Base-by-base conservation (phyloP, 1,139 yeast genomes). In the Geotrichum candidum region DNA sequence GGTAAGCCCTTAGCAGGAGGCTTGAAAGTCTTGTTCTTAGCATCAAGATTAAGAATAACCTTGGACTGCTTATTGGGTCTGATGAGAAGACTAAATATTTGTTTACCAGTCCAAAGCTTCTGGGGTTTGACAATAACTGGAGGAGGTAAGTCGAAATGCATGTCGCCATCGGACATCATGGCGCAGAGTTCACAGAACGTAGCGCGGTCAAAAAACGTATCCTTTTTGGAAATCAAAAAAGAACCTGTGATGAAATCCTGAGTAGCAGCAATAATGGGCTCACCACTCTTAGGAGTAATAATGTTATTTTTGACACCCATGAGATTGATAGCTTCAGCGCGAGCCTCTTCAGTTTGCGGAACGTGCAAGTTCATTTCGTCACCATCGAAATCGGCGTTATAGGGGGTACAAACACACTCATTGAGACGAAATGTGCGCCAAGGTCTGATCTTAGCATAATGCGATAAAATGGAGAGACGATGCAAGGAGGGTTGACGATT, bases 291-390 rank as follows among this genome's bases (percentile, higher is more conserved):
- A 10, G 99, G 99, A 0, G 99, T 94, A 67, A 94, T 82, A 66
- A 95, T 80, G 73, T 95, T 95, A 72, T 92, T 88, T 71, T 95
- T 95, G 54, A 95, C 99, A 59, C 99, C 99, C 99, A 95, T 95
- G 70, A 95, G 81, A 70, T 90, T 90, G 74, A 94, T 90, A 22
- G 99, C 99, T 76, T 95, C 99, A 0, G 99, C 96, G 68, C 99
- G 81, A 0, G 99, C 99, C 76, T 95, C 99, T 76, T 95, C 99
- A 0, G 99, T 94, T 77, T 95, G 99, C 1, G 99, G 99, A 54
- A 95, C 99, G 73, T 95, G 99, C 73, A 95, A 80, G 75, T 95
- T 95, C 99, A 95, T 95, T 77, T 95, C 99, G 77, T 95, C 99
- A 75, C 99, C 99, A 76, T 95, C 99, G 73, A 95, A 95, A 83